Conservation (phyloP, 306 rosid species). For the Neltuma alba region DNA sequence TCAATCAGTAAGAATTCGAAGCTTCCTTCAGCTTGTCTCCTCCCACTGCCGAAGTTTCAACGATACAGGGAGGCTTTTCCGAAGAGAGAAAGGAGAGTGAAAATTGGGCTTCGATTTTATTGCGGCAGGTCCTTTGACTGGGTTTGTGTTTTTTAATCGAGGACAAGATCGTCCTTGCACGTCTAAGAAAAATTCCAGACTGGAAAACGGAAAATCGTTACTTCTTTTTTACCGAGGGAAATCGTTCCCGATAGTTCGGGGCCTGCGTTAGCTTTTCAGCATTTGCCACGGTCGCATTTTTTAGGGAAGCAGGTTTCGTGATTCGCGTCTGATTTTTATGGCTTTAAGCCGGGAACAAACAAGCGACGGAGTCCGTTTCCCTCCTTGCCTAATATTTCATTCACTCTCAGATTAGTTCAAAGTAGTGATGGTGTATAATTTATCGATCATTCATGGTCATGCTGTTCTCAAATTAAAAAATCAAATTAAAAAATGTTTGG, state of each 20-base stretch:
- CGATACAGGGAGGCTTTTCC: not conserved
- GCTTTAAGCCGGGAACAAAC: too few species aligned
- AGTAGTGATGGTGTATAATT: too few species aligned
- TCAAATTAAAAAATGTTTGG: too few species aligned
- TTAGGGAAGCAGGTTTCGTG: not conserved
- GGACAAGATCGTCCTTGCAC: slow-evolving; percentile 51
- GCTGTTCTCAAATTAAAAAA: too few species aligned
- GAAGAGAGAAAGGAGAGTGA: slow-evolving; percentile 5
- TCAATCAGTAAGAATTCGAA: slow-evolving; percentile 48
- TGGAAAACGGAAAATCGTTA: not conserved
- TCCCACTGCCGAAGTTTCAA: slow-evolving; percentile 47
- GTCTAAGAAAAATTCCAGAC: slow-evolving; percentile 8
- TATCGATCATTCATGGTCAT: too few species aligned
- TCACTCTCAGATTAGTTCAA: too few species aligned
- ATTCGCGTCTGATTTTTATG: too few species aligned
- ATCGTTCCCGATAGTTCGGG: not conserved
- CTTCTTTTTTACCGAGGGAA: too few species aligned
- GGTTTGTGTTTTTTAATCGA: slow-evolving; percentile 44
- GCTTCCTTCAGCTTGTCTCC: slow-evolving; percentile 32
- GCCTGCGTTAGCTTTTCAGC: not conserved
- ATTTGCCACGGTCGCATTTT: slow-evolving; percentile 5
- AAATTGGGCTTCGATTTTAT: slow-evolving; percentile 60
- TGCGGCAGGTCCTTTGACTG: slow-evolving; percentile 77
- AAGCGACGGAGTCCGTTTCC: too few species aligned
- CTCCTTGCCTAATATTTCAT: too few species aligned